phyloP scores from a whole-genome alignment of 768 basidiomycete genomes.

The Rhodotorula babjevae region DNA sequence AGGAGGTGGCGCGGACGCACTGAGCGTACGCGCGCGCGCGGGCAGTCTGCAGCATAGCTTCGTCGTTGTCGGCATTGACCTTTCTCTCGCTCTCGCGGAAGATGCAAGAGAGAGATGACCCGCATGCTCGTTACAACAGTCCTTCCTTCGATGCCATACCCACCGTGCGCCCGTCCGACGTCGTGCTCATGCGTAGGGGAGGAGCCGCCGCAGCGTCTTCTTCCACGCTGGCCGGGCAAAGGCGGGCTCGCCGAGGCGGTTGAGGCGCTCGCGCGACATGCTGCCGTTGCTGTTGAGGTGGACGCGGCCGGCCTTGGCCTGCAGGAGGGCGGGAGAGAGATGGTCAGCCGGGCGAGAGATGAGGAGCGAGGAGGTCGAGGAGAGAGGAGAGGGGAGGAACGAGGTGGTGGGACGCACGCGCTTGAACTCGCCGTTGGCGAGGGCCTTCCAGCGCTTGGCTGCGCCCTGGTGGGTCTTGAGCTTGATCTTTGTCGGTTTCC shows the following conservation, averaged over 20 bases:
- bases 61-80: not conserved
- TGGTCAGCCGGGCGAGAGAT: not conserved
- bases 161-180: too few relatives aligned
- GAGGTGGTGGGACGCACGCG: conserved; percentile 39
- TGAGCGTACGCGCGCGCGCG: conserved; percentile 20
- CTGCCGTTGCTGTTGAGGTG: conserved; percentile 39
- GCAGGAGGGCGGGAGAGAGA: not conserved
- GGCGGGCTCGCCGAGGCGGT: conserved; percentile 45
- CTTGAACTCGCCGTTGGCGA: conserved; percentile 47
- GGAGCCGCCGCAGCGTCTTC: conserved; percentile 40
- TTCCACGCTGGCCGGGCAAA: conserved; percentile 44
- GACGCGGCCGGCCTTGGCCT: conserved; percentile 28
- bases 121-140: not conserved
- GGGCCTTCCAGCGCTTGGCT: conserved; percentile 47
- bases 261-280: conserved; percentile 46
- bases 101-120: too few relatives aligned
- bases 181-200: conserved; percentile 41
- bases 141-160: too few relatives aligned
- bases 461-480: conserved; percentile 49
- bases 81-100: not conserved
- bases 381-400: not conserved
- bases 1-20: conserved; percentile 52
- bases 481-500: conserved; percentile 43
- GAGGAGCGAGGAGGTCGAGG: not conserved
- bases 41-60: not conserved